Conservation (phyloP, 1,284 basidiomycete species). For the Cryptococcus depauperatus region DNA sequence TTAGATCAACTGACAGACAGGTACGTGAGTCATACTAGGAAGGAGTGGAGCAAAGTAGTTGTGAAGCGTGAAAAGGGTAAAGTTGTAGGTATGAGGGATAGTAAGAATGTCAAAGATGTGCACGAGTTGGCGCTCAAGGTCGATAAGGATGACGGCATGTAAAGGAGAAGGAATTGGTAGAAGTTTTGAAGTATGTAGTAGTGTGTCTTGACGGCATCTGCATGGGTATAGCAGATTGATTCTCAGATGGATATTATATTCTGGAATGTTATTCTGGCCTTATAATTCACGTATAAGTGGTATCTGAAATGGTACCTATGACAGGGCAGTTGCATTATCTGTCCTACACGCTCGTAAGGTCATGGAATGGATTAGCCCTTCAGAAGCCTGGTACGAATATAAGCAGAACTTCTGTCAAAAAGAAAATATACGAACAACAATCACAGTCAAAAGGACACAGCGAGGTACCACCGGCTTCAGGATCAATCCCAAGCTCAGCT, state of each 20-base stretch:
- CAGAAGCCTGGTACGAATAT: not conserved
- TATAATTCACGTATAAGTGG: not conserved
- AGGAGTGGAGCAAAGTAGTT: constrained; percentile 23
- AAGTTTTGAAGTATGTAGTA: not conserved
- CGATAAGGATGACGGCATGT: constrained; percentile 16
- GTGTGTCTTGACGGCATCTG: too few species aligned
- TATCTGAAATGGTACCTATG: not conserved
- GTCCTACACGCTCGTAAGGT: too few species aligned
- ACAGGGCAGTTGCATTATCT: not conserved
- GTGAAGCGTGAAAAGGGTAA: constrained; percentile 22
- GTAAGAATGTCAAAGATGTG: constrained; percentile 19
- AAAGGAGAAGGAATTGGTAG: constrained; percentile 27
- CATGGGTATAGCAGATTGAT: too few species aligned
- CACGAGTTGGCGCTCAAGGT: constrained; percentile 23
- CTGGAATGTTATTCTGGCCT: too few species aligned
- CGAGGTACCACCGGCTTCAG: constrained; percentile 63
- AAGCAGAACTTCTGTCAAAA: not conserved
- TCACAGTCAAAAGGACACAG: constrained; percentile 51
- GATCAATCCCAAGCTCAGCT: constrained; percentile 67
- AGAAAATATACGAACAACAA: constrained; percentile 57
- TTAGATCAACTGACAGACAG: constrained; percentile 23
- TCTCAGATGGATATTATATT: too few species aligned
- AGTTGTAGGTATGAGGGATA: constrained; percentile 27
- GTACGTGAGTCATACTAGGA: constrained; percentile 15
- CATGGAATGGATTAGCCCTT: not conserved